Evolutionary conservation across 257 asterid genomes (phyloP), one percentile per base, ranked within the genome.

Genomic region (Primulina huaijiensis): DNA sequence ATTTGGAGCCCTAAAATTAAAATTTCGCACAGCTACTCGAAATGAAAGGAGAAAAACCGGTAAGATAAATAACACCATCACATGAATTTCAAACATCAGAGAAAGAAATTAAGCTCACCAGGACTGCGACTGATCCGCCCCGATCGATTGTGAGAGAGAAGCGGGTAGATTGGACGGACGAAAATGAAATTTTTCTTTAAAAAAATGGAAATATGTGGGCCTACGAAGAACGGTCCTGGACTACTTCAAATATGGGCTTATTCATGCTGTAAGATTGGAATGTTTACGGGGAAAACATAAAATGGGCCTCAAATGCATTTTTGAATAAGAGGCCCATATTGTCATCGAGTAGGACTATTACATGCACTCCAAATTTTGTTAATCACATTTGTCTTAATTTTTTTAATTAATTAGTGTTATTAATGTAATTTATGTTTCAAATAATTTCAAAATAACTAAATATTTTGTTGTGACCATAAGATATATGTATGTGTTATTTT

Each of bases 81-180:
- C 5, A 16, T 61, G 12, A 31, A 37, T 59, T 38, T 9, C 25
- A 40, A 12, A 20, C 17, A 7, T 21, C 10, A 58, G 14, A 57
- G 55, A 30, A 16, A 43, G 63, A 46, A 30, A 40, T 16, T 65
- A 23, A 80, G 80, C 78, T 77, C 73, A 77, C 85, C 85, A 71
- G 74, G 59, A 62, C 70, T 64, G 76, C n/a, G 29, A 38, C 58
- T 71, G 85, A 81, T 77, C 82, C 70, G 78, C 64, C 62, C 55
- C 52, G 69, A 43, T 55, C 46, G 74, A 61, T 58, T 56, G 31
- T 21, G 73, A 70, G 74, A 69, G 67, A 60, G 64, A 66, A 66
- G 38, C 55, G 20, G 60, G 72, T 64, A 16, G 52, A 7, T 38
- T 38, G 1, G 46, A 38, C 9, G 8, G 46, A 9, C 46, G n/a